A percentile compares a stretch with the other conserved stretches of the same genome.
Conservation (phyloP, 495 filamentous ascomycete genomes). For the Hapsidospora chrysogenum region DNA sequence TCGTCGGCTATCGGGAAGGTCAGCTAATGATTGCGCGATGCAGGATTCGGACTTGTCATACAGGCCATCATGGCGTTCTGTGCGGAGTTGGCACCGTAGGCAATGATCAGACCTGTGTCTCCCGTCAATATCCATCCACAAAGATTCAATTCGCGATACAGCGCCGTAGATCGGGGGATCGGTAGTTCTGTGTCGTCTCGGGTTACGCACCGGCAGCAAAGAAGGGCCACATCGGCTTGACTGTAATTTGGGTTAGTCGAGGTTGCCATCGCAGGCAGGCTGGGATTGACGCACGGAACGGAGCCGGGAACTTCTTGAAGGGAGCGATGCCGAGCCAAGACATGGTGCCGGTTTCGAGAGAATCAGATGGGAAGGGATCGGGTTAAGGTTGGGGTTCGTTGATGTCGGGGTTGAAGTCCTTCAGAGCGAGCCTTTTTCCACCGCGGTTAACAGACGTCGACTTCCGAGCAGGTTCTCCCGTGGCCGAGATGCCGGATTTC, state of each 20-base stretch:
- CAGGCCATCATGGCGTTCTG: slow-evolving; percentile 52
- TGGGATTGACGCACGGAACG: slow-evolving; percentile 52
- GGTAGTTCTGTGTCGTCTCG: no score
- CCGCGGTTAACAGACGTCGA: not conserved
- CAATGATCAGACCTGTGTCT: slow-evolving; percentile 51
- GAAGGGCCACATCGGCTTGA: slow-evolving; percentile 79
- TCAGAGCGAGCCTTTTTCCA: slow-evolving; percentile 27
- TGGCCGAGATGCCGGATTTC: slow-evolving; percentile 2
- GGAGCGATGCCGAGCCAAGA: slow-evolving; percentile 47
- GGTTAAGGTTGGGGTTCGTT: slow-evolving; percentile 6
- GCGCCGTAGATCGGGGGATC: not conserved
- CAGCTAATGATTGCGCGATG: not conserved
- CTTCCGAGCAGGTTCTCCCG: slow-evolving; percentile 3
- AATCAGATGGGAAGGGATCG: slow-evolving; percentile 7
- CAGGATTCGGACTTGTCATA: slow-evolving; percentile 43
- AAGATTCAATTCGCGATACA: not conserved
- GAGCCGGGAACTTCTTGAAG: slow-evolving; percentile 79
- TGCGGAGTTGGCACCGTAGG: slow-evolving; percentile 74
- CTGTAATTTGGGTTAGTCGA: slow-evolving; percentile 31
- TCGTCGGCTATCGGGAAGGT: slow-evolving; percentile 47
- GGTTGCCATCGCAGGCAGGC: slow-evolving; percentile 7
- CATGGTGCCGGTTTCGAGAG: slow-evolving; percentile 38
- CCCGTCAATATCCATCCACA: slow-evolving; percentile 1
- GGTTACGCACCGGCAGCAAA: slow-evolving; percentile 70
- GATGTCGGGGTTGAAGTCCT: slow-evolving; percentile 9